phyloP scores from a whole-genome alignment of 768 basidiomycete species.

The Rhodotorula babjevae region DNA sequence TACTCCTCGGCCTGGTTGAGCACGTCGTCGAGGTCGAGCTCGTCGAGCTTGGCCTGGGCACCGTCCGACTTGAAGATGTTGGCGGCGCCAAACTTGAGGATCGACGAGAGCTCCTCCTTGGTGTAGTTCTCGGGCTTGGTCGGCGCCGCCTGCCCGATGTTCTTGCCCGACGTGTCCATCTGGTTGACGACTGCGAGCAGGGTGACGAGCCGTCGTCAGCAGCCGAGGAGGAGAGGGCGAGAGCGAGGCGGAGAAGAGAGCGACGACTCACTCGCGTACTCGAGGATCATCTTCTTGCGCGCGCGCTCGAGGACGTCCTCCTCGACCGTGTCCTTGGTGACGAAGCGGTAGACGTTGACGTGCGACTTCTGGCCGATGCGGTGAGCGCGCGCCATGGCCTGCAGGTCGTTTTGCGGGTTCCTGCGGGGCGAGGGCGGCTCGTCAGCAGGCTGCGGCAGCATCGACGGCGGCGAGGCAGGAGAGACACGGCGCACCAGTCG shows the following conservation, averaged over 20 bases:
- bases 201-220: not conserved
- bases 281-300: slow-evolving; percentile 98
- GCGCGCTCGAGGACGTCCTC: slow-evolving; percentile 97
- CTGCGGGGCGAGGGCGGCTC: slow-evolving; percentile 45
- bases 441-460: not conserved
- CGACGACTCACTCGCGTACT: slow-evolving; percentile 77
- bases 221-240: not conserved
- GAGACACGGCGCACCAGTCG: slow-evolving; percentile 48
- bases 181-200: slow-evolving; percentile 85
- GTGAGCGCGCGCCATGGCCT: slow-evolving; percentile 99
- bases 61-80: slow-evolving; percentile 99
- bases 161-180: slow-evolving; percentile 97
- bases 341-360: slow-evolving; percentile 96
- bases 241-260: no score
- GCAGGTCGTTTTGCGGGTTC: slow-evolving; percentile 68
- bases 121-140: slow-evolving; percentile 53
- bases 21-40: slow-evolving; percentile 98
- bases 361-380: slow-evolving; percentile 98
- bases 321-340: slow-evolving; percentile 99
- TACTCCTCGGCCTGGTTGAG: slow-evolving; percentile 94
- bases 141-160: slow-evolving; percentile 60
- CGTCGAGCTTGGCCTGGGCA: slow-evolving; percentile 90
- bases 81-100: slow-evolving; percentile 97
- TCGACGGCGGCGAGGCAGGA: no score
- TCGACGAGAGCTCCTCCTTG: slow-evolving; percentile 94